A percentile compares a stretch with the other conserved stretches of the same genome.
Evolutionary conservation across 2,329 filamentous ascomycete genomes (phyloP).

Genomic region (Aspergillus versicolor): DNA sequence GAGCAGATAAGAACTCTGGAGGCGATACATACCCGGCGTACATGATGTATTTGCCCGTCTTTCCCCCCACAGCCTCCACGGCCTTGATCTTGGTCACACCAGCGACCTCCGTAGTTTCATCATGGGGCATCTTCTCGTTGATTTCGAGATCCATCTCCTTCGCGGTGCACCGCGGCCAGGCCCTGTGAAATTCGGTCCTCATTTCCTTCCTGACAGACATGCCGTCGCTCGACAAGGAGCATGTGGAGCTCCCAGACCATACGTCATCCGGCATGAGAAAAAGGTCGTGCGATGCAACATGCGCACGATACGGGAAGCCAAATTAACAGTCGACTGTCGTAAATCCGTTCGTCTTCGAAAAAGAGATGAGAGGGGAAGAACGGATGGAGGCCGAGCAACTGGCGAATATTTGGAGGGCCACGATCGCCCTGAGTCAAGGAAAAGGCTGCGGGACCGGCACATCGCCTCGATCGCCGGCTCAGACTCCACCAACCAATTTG

Average conservation of each 20-base stretch:
- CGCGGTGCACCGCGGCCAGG: constrained; percentile 6
- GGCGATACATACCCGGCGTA: constrained; percentile 25
- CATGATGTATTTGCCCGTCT: constrained; percentile 30
- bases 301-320: background rate
- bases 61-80: constrained; percentile 28
- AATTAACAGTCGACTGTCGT: background rate
- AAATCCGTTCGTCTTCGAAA: background rate
- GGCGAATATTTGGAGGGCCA: background rate
- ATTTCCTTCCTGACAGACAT: constrained; percentile 3
- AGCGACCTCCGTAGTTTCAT: constrained; percentile 12
- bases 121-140: background rate
- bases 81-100: constrained; percentile 31
- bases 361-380: background rate
- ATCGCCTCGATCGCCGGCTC: background rate
- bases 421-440: background rate
- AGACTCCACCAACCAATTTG: background rate
- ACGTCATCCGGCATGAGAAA: constrained; percentile 9
- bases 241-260: constrained; percentile 1
- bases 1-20: background rate
- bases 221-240: constrained; percentile 3
- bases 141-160: constrained; percentile 12
- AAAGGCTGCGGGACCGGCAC: background rate
- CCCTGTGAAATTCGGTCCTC: background rate
- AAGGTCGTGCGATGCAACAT: background rate
- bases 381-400: background rate